A percentile compares a stretch with the other conserved stretches of the same genome.
Evolutionary conservation across 2,329 filamentous ascomycete species (phyloP).

Genomic region (Acrocalymma vagum): DNA sequence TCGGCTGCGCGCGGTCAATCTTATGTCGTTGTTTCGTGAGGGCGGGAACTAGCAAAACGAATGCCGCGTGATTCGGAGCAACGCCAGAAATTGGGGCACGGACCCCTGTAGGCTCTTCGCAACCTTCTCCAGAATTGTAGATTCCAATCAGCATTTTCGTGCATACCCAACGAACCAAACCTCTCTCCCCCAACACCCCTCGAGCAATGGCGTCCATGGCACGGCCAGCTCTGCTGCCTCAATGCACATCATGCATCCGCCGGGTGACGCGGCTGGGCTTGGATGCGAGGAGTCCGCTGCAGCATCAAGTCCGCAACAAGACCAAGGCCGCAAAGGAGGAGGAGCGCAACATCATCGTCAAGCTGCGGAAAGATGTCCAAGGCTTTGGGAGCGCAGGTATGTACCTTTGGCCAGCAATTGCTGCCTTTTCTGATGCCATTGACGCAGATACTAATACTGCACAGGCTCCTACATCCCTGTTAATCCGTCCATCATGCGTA

Average conservation of each 20-base stretch:
- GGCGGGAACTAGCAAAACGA: constrained; percentile 21
- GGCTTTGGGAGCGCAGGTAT: constrained; percentile 57
- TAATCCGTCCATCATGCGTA: constrained; percentile 62
- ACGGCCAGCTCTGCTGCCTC: constrained; percentile 43
- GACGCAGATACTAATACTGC: constrained; percentile 23
- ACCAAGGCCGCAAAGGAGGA: constrained; percentile 54
- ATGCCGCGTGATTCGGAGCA: no score
- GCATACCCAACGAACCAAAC: constrained; percentile 7
- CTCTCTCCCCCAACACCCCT: constrained; percentile 15
- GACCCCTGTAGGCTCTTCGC: no score
- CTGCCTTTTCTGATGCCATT: constrained; percentile 1
- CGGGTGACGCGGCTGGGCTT: constrained; percentile 39
- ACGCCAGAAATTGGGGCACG: no score
- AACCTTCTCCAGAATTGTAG: constrained; percentile 35
- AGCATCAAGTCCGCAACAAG: constrained; percentile 53
- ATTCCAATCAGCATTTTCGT: constrained; percentile 23
- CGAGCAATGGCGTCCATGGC: constrained; percentile 43
- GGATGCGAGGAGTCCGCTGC: constrained; percentile 32
- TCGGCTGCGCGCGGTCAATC: constrained; percentile 29
- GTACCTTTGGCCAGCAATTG: constrained; percentile 9
- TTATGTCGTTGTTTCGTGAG: constrained; percentile 36
- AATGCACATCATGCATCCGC: constrained; percentile 49
- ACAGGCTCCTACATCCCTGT: constrained; percentile 63
- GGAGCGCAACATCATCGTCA: constrained; percentile 56
- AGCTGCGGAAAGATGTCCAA: constrained; percentile 61